These are phyloP conservation scores for Thielaviopsis ethacetica DNA, from an alignment of 2,329 filamentous ascomycete species.

Conservation along the genomic window DNA sequence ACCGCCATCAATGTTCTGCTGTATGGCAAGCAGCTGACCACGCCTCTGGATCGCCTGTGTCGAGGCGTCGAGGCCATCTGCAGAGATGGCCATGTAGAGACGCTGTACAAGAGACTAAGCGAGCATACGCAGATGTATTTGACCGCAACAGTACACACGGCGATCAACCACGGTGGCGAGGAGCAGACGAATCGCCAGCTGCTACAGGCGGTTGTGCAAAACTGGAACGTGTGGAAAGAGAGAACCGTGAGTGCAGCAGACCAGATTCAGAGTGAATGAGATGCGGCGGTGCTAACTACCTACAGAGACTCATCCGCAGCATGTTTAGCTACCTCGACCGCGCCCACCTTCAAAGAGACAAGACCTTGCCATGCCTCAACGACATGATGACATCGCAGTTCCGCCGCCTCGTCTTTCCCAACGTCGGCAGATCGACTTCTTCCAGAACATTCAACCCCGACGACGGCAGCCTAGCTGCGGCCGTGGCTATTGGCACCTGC, in stretches of 20 bases:
- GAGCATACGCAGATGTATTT: constrained; percentile 53
- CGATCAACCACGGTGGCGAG: constrained; percentile 33
- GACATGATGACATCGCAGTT: constrained; percentile 70
- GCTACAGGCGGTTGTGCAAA: constrained; percentile 35
- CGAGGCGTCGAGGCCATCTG: constrained; percentile 85
- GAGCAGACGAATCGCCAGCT: constrained; percentile 40
- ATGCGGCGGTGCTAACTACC: constrained; percentile 1
- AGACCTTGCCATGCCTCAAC: constrained; percentile 54
- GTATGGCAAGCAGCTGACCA: constrained; percentile 39
- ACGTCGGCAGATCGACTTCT: neutral
- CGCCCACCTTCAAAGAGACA: constrained; percentile 64
- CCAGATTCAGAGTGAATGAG: constrained; percentile 1
- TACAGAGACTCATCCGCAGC: constrained; percentile 58
- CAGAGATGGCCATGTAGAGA: constrained; percentile 53
- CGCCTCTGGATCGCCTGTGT: constrained; percentile 79
- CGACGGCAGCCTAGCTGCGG: constrained; percentile 9
- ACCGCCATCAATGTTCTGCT: constrained; percentile 61
- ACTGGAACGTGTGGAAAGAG: constrained; percentile 62
- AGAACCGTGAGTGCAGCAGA: constrained; percentile 8
- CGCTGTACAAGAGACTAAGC: constrained; percentile 51
- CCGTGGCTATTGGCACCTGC: constrained; percentile 42
- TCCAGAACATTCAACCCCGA: constrained; percentile 12
- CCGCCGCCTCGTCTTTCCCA: constrained; percentile 37
- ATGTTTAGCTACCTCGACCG: constrained; percentile 92
- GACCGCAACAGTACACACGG: constrained; percentile 38